Conservation (phyloP, 371 early-diverging fungal species). For the Capniomyces stellatus region DNA sequence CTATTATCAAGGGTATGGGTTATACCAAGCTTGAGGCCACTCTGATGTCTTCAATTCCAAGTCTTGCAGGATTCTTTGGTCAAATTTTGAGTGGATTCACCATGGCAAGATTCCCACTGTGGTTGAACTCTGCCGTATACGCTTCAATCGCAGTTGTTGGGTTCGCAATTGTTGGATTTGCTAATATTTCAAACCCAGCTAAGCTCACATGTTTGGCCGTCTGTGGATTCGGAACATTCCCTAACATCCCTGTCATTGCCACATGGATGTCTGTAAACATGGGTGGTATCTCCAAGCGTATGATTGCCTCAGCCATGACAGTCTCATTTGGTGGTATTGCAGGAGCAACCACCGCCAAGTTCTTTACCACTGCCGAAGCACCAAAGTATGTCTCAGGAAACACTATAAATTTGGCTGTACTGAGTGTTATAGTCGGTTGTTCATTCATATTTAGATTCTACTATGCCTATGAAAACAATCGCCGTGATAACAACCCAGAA, state of each 20-base stretch:
- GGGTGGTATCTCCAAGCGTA: slow-evolving; percentile 3
- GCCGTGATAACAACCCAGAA: slow-evolving; percentile 1
- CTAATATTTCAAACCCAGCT: not conserved
- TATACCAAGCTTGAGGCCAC: not conserved
- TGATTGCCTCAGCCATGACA: slow-evolving; percentile 3
- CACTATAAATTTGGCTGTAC: slow-evolving; percentile 5
- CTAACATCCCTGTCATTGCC: slow-evolving; percentile 2
- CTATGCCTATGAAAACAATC: slow-evolving; percentile 12
- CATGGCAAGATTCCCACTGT: not conserved
- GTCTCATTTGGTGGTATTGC: slow-evolving; percentile 4
- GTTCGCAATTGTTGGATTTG: slow-evolving; percentile 4
- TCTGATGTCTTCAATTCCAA: slow-evolving; percentile 2
- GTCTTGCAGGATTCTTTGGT: slow-evolving; percentile 4
- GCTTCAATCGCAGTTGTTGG: not conserved
- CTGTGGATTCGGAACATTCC: slow-evolving; percentile 3
- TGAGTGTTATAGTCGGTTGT: slow-evolving; percentile 8
- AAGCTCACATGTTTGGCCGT: not conserved
- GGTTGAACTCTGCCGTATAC: slow-evolving; percentile 12
- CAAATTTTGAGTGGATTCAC: slow-evolving; percentile 2
- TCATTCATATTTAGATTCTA: slow-evolving; percentile 14
- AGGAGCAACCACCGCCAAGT: slow-evolving; percentile 13
- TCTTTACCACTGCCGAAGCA: slow-evolving; percentile 11
- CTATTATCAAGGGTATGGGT: slow-evolving; percentile 2
- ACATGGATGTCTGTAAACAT: slow-evolving; percentile 7
- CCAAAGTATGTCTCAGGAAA: slow-evolving; percentile 20